phyloP scores from a whole-genome alignment of 257 asterid genomes.

The Knoxia roxburghii region DNA sequence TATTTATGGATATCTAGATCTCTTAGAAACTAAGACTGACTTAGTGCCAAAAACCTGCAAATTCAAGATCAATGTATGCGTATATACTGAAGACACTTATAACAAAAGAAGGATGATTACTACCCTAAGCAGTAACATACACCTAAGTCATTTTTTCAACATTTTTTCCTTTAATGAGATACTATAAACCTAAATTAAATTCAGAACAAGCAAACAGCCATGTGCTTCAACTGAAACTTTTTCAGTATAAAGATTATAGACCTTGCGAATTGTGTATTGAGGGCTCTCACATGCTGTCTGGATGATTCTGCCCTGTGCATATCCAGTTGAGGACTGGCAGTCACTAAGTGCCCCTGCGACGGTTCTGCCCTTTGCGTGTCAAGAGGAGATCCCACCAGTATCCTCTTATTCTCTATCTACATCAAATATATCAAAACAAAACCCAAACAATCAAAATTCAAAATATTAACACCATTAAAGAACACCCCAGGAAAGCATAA shows the following conservation, averaged over 20 bases:
- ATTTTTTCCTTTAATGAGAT: neutral
- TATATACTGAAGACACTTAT: neutral
- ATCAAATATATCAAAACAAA: neutral
- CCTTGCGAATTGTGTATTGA: slow-evolving; percentile 91
- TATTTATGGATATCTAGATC: neutral
- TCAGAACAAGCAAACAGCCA: neutral
- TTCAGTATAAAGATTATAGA: slow-evolving; percentile 17
- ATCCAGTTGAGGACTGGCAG: slow-evolving; percentile 42
- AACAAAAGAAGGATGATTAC: neutral
- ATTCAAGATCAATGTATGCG: neutral
- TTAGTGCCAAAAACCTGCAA: neutral
- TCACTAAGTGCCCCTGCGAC: slow-evolving; percentile 26
- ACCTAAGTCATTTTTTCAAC: neutral
- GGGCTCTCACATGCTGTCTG: slow-evolving; percentile 91
- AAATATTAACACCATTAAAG: neutral
- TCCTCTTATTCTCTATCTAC: slow-evolving; percentile 68
- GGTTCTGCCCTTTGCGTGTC: slow-evolving; percentile 49
- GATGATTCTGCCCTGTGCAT: slow-evolving; percentile 77
- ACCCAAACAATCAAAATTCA: neutral
- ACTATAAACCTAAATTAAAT: neutral
- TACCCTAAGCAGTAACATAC: neutral
- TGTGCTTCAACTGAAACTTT: neutral
- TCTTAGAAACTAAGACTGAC: neutral
- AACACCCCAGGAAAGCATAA: neutral
- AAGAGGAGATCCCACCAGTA: slow-evolving; percentile 40